Base-by-base conservation (phyloP, 192 early-diverging fungal genomes). In the Linnemannia exigua region DNA sequence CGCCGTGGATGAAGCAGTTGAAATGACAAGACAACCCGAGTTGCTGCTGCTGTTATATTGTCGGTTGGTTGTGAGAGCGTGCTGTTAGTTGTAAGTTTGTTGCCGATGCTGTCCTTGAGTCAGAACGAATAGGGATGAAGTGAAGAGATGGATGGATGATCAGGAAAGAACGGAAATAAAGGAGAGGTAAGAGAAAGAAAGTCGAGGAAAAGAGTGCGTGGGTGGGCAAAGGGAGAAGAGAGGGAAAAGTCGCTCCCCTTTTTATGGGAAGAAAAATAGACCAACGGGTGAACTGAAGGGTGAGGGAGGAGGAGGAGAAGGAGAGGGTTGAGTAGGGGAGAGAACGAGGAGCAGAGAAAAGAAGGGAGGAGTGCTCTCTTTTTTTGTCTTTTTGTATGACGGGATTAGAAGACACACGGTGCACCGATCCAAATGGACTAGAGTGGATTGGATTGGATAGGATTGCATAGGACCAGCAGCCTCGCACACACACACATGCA, bases 91-190 rank as follows among this genome's bases (percentile, higher is more conserved):
- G 41, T 44, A 9, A 44, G 41, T n/a, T n/a, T 6, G 41, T 44
- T 44, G 41, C 41, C 3, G 9, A 44, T 44, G 5, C 41, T 9
- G 41, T 44, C 41, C 9, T 61, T 36, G 52, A 22, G 74, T 25
- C 38, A 20, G 74, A 15, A n/a, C 38, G 74, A 75, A 63, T 16
- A 35, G 41, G 54, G 54, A 52, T 38, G 74, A 74, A 37, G 72
- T 37, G 72, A 25, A 15, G 72, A n/a, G 35, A 58, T 48, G 17
- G 17, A 35, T 37, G 48, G 73, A 61, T 20, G 73, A 75, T 75
- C 37, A 75, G 73, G 54, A 41, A 31, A 31, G 19, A 28, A 36
- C 3, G 35, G 68, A 51, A 20, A 35, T 14, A 70, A 31, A 44
- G 51, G 51, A 68, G 67, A 17, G 31, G n/a, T 70, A n/a, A 51